phyloP scores from a whole-genome alignment of 768 basidiomycete species.

The Mycena latifolia region DNA sequence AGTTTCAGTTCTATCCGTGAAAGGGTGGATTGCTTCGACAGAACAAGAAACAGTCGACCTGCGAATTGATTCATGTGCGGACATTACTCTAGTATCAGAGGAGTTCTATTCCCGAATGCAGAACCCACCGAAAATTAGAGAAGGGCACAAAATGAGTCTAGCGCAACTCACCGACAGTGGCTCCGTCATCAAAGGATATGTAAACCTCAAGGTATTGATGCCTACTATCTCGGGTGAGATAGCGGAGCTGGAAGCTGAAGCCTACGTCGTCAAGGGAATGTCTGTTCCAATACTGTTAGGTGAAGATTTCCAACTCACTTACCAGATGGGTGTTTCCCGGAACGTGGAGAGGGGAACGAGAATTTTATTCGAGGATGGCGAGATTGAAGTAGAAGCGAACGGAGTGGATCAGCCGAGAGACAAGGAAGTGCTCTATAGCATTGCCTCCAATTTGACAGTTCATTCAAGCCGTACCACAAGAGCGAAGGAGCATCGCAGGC shows the following conservation, averaged over 20 bases:
- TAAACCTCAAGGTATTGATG: background rate
- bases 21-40: background rate
- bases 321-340: background rate
- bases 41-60: background rate
- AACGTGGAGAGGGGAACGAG: background rate
- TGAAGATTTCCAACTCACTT: background rate
- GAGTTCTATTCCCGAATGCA: background rate
- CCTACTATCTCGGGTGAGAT: background rate
- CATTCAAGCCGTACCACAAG: background rate
- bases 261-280: background rate
- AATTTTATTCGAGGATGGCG: background rate
- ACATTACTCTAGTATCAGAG: background rate
- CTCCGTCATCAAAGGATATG: background rate
- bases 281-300: background rate
- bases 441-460: no score
- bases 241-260: background rate
- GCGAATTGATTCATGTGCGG: background rate
- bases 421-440: background rate
- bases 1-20: background rate
- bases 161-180: background rate
- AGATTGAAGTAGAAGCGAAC: background rate
- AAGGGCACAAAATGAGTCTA: background rate
- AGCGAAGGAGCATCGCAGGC: background rate
- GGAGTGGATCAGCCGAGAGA: background rate
- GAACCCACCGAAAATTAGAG: background rate